These are phyloP conservation scores for Brassica juncea DNA, from an alignment of 345 rosid genomes.

Conservation along the genomic window DNA sequence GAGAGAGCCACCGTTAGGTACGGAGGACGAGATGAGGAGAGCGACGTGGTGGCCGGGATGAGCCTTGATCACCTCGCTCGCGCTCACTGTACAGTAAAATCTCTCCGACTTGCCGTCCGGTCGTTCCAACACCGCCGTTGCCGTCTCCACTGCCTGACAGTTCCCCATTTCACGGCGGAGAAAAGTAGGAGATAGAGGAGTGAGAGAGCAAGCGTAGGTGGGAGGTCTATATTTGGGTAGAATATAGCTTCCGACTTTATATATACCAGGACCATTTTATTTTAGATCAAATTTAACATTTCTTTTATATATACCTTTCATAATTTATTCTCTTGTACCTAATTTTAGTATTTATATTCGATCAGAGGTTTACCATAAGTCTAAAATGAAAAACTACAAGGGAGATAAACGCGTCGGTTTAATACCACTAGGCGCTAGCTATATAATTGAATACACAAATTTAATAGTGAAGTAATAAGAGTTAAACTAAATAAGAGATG, in stretches of 20 bases:
- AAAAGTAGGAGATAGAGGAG: slow-evolving; percentile 30
- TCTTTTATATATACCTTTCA: slow-evolving; percentile 2
- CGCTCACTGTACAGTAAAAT: slow-evolving; percentile 30
- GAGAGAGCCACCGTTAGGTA: slow-evolving; percentile 44
- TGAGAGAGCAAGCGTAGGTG: slow-evolving; percentile 8
- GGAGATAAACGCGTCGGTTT: not conserved
- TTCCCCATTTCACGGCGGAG: slow-evolving; percentile 43
- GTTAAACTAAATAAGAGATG: not conserved
- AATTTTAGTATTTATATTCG: not conserved
- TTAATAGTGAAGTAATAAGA: slow-evolving; percentile 1
- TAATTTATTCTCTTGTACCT: slow-evolving; percentile 7
- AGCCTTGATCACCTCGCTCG: slow-evolving; percentile 30
- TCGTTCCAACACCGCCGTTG: slow-evolving; percentile 34
- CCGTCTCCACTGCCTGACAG: slow-evolving; percentile 44
- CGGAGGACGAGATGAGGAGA: slow-evolving; percentile 40
- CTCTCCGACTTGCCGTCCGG: slow-evolving; percentile 39
- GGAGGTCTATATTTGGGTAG: not conserved
- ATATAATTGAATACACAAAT: not conserved
- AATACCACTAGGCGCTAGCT: not conserved
- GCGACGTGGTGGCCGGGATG: slow-evolving; percentile 42
- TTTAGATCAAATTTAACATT: not conserved
- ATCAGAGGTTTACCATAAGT: not conserved
- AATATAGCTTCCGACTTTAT: slow-evolving; percentile 22
- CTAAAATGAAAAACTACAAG: not conserved
- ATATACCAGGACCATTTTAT: slow-evolving; percentile 16